phyloP scores from a whole-genome alignment of 1,284 basidiomycete genomes.

The Malassezia sp. region DNA sequence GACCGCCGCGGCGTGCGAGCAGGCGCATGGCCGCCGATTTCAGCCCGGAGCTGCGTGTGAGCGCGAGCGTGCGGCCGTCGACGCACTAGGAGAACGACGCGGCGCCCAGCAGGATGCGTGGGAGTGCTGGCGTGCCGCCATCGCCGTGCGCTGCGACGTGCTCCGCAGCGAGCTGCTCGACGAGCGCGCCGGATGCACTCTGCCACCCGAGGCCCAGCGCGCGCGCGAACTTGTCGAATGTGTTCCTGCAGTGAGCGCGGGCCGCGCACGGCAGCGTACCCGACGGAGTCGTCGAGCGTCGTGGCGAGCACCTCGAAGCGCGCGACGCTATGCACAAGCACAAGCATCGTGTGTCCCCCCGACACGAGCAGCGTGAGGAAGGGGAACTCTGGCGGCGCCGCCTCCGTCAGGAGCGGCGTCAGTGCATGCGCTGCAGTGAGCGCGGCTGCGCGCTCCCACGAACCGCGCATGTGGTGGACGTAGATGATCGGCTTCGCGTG shows the following conservation, averaged over 20 bases:
- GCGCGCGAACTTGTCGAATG: conserved; percentile 40
- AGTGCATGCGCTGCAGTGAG: conserved; percentile 22
- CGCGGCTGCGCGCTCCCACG: background rate
- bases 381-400: conserved; percentile 25
- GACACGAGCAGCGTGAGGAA: conserved; percentile 41
- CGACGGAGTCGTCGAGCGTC: conserved; percentile 39
- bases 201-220: conserved; percentile 34
- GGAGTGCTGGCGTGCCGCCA: conserved; percentile 9
- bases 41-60: conserved; percentile 25
- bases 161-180: conserved; percentile 22
- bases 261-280: conserved; percentile 13
- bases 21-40: conserved; percentile 23
- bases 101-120: conserved; percentile 24
- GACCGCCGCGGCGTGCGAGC: conserved; percentile 11
- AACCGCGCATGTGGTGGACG: conserved; percentile 41
- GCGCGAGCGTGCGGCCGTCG: background rate
- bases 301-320: conserved; percentile 31
- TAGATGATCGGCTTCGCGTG: conserved; percentile 34
- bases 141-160: conserved; percentile 3
- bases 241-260: conserved; percentile 16
- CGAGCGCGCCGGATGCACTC: conserved; percentile 30
- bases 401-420: conserved; percentile 26
- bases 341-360: conserved; percentile 42
- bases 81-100: conserved; percentile 32
- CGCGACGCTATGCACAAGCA: conserved; percentile 21